Conservation (phyloP, 306 rosid genomes). For the Vigna hirtella region DNA sequence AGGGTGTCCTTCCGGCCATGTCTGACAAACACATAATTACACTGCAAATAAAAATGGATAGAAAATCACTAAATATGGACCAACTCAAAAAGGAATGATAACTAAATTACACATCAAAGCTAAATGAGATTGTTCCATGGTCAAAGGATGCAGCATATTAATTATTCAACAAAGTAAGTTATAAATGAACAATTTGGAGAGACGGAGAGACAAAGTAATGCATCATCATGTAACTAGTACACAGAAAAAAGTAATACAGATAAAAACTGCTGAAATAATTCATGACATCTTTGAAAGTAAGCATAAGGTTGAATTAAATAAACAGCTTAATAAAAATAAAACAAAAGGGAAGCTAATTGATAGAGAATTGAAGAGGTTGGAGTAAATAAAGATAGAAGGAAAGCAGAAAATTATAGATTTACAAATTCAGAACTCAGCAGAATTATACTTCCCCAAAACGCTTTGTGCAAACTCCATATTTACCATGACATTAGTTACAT, state of each 20-base stretch:
- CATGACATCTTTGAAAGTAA: slow-evolving; percentile 31
- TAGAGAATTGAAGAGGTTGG: slow-evolving; percentile 7
- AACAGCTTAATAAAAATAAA: slow-evolving; percentile 26
- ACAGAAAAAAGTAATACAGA: slow-evolving; percentile 9
- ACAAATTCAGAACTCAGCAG: slow-evolving; percentile 25
- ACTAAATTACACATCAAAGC: slow-evolving; percentile 35
- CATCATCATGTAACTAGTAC: slow-evolving; percentile 6
- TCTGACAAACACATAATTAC: slow-evolving; percentile 88
- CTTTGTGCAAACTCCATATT: not conserved
- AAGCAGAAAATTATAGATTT: not conserved
- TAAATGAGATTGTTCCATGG: slow-evolving; percentile 30
- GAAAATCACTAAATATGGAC: slow-evolving; percentile 44
- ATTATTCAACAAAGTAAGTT: slow-evolving; percentile 28
- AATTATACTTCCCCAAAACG: slow-evolving; percentile 15
- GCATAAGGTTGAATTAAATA: slow-evolving; percentile 23
- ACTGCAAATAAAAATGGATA: slow-evolving; percentile 61
- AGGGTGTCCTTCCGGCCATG: slow-evolving; percentile 89
- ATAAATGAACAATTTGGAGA: slow-evolving; percentile 33
- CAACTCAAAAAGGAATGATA: slow-evolving; percentile 19
- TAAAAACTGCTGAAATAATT: slow-evolving; percentile 24
- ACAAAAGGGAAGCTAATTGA: slow-evolving; percentile 14
- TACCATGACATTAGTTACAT: slow-evolving; percentile 11
- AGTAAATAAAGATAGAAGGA: not conserved
- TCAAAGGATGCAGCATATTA: slow-evolving; percentile 27
- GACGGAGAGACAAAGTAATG: slow-evolving; percentile 26